These are phyloP conservation scores for Ilyonectria mors-panacis DNA, from an alignment of 2,329 filamentous ascomycete genomes.

Conservation along the genomic window DNA sequence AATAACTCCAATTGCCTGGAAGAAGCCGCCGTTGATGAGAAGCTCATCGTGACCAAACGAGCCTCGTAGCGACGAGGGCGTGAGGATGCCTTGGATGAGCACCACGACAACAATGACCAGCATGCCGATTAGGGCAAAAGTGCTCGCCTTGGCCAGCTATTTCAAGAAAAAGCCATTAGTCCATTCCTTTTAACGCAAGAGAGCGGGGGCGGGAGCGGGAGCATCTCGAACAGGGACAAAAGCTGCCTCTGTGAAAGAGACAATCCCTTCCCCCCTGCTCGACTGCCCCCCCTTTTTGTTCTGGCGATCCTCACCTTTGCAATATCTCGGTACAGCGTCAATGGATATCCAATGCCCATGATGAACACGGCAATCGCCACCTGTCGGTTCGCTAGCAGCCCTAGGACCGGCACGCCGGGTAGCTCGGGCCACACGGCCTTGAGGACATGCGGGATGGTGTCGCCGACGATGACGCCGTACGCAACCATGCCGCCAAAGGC, in stretches of 20 bases:
- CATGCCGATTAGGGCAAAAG: slow-evolving; percentile 94
- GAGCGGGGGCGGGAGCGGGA: neutral
- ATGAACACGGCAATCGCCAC: slow-evolving; percentile 92
- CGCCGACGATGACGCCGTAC: slow-evolving; percentile 97
- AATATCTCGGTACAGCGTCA: slow-evolving; percentile 96
- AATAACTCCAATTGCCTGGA: slow-evolving; percentile 97
- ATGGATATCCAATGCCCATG: slow-evolving; percentile 87
- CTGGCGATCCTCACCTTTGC: slow-evolving; percentile 78
- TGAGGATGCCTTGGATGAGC: slow-evolving; percentile 83
- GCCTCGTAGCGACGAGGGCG: slow-evolving; percentile 80
- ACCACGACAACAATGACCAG: slow-evolving; percentile 89
- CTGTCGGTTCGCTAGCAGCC: slow-evolving; percentile 84
- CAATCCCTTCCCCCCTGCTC: neutral
- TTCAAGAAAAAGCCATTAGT: slow-evolving; percentile 31
- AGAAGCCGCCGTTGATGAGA: slow-evolving; percentile 88
- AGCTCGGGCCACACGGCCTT: slow-evolving; percentile 85
- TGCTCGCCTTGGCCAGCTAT: slow-evolving; percentile 95
- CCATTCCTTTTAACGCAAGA: slow-evolving; percentile 5
- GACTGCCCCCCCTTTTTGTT: neutral
- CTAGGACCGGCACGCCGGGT: slow-evolving; percentile 80
- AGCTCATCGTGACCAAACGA: slow-evolving; percentile 78
- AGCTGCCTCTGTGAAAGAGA: neutral
- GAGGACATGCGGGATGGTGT: slow-evolving; percentile 94
- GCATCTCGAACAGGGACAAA: neutral
- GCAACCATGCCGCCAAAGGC: slow-evolving; percentile 99